A percentile compares a stretch with the other conserved stretches of the same genome.
Conservation (phyloP, 257 asterid species). For the Asclepias syriaca region DNA sequence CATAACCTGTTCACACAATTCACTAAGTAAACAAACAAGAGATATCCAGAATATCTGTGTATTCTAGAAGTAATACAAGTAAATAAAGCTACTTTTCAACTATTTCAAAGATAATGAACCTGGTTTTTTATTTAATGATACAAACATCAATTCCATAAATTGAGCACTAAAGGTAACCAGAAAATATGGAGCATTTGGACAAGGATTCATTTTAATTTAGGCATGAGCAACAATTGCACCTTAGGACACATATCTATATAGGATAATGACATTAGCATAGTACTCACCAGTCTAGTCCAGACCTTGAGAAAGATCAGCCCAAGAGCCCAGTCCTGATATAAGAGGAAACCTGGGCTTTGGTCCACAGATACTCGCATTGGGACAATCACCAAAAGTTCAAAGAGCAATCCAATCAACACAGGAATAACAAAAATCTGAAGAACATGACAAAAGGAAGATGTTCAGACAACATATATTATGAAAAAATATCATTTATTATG, state of each 20-base stretch:
- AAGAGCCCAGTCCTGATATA: slow-evolving; percentile 98
- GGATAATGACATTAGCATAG: not conserved
- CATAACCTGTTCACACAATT: slow-evolving; percentile 56
- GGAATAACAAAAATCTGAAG: slow-evolving; percentile 87
- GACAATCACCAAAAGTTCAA: slow-evolving; percentile 90
- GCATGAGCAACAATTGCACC: not conserved
- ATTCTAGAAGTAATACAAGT: not conserved
- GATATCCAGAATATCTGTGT: not conserved
- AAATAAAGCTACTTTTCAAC: not conserved
- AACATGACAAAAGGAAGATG: not conserved
- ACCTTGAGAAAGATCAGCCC: slow-evolving; percentile 92
- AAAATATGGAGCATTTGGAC: not conserved
- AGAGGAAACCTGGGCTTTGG: slow-evolving; percentile 93
- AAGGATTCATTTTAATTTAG: too few species aligned
- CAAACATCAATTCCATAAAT: not conserved
- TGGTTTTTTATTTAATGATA: too few species aligned
- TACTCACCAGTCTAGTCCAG: slow-evolving; percentile 97
- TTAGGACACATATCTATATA: not conserved
- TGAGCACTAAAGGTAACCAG: not conserved
- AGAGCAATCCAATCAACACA: slow-evolving; percentile 82
- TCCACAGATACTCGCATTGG: slow-evolving; percentile 99
- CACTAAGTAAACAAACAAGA: not conserved
- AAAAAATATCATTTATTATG: not conserved
- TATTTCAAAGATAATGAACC: not conserved
- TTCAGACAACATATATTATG: slow-evolving; percentile 7